Base-by-base conservation (phyloP, 176 grass and related monocot genomes). In the Calamus simplicifolius region DNA sequence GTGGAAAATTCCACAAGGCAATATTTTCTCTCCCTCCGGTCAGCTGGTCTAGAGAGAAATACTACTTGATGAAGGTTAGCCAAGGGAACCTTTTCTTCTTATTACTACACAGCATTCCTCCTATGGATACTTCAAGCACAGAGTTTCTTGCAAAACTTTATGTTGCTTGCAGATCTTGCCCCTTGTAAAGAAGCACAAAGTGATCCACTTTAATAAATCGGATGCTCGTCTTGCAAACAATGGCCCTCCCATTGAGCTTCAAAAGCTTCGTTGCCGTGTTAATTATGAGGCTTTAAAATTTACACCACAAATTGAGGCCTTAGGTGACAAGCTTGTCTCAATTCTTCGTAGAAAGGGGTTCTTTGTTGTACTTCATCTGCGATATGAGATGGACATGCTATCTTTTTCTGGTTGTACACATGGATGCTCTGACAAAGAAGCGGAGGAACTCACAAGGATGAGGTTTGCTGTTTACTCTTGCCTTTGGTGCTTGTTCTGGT, bases 301-400 rank as follows among this genome's bases (percentile, higher is more conserved):
- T 84, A 85, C 81, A 51, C 93, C 81, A 63, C 78, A 75, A 54
- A 91, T 97, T 56, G 93, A 91, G 48, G 72, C 79, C 74, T 72
- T 97, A 49, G 87, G 93, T 51, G 75, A 79, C 66, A 97, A 97
- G 73, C 82, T 97, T 66, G 63, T 91, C 27, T 84, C 75, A 59
- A 57, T 59, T 77, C 87, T 91, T 62, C 75, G 67, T 51, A 87
- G 61, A 73, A 73, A 72, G 66, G 64, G 86, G 62, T 80, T 25
- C 53, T 97, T 97, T 68, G 63, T 91, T 58, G 93, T 88, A 19
- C 93, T 97, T 67, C 93, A 97, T 58, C 75, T 97, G 68, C 82
- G 93, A 77, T 91, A 91, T 75, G 87, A 97, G 61, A 97, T 97
- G 93, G 93, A 97, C 59, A 97, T 97, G 92, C 87, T 97, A 59